These are phyloP conservation scores for Logfia minima DNA, from an alignment of 129 eudicot species.

Conservation along the genomic window DNA sequence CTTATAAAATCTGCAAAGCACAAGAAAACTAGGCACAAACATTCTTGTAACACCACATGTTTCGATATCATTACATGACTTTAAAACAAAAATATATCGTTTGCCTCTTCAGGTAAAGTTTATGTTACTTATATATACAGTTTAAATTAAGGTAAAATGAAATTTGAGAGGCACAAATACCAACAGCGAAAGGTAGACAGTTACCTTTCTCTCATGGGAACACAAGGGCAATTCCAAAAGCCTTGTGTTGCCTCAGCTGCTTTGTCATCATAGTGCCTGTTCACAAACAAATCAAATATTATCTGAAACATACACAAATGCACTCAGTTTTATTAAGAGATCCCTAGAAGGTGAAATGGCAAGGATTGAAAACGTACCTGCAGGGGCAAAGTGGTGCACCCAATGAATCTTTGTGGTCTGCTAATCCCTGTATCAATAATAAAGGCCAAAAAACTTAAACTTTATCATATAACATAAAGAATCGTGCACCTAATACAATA, in stretches of 20 bases:
- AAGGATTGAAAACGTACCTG: constrained; percentile 36
- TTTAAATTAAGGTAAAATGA: too few relatives aligned
- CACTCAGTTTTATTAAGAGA: not conserved
- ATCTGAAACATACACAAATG: not conserved
- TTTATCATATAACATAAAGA: not conserved
- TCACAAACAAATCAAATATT: constrained; percentile 21
- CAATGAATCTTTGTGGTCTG: constrained; percentile 76
- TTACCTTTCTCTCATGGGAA: constrained; percentile 99
- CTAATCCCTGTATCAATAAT: constrained; percentile 54
- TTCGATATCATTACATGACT: not conserved
- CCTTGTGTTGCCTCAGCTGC: constrained; percentile 84
- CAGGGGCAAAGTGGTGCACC: constrained; percentile 92
- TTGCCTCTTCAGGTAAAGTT: not conserved
- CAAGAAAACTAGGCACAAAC: not conserved
- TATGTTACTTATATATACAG: not conserved
- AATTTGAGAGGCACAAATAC: not conserved
- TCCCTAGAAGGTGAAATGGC: not conserved
- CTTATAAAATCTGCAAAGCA: not conserved
- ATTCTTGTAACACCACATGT: not conserved
- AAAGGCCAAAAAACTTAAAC: constrained; percentile 5
- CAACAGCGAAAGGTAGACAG: not conserved
- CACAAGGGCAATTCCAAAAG: constrained; percentile 99
- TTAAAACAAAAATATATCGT: not conserved
- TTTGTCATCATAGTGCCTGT: constrained; percentile 93
- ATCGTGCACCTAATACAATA: not conserved